phyloP scores from a whole-genome alignment of 2,329 filamentous ascomycete genomes.

The Xylaria sp. region DNA sequence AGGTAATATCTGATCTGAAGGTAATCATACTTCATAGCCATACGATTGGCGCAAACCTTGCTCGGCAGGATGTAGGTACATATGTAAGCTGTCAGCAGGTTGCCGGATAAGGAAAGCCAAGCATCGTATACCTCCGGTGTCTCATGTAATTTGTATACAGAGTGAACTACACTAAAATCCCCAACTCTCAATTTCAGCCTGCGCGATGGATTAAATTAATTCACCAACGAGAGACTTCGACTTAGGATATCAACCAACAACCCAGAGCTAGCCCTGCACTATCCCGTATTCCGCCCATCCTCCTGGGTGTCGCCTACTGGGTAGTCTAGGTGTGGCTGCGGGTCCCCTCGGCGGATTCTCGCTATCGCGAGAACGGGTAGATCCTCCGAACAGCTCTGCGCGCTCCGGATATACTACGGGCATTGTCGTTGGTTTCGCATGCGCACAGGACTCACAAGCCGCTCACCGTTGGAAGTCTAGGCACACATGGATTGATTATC shows the following conservation, averaged over 20 bases:
- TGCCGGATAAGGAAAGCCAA: constrained; percentile 8
- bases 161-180: neutral
- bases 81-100: constrained; percentile 14
- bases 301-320: neutral
- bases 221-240: neutral
- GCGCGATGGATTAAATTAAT: constrained; percentile 17
- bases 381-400: neutral
- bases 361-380: constrained; percentile 23
- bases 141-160: neutral
- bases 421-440: constrained; percentile 1
- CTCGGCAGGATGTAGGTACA: constrained; percentile 1
- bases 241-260: constrained; percentile 10
- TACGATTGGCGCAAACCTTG: constrained; percentile 12
- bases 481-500: constrained; percentile 1
- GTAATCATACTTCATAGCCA: constrained; percentile 21
- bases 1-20: neutral
- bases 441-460: neutral
- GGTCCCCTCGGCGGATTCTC: constrained; percentile 19
- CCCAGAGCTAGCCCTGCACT: constrained; percentile 1
- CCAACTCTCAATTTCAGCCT: constrained; percentile 4
- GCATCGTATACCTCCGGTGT: neutral
- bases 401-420: constrained; percentile 7
- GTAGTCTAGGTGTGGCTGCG: neutral
- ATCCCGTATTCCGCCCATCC: constrained; percentile 1
- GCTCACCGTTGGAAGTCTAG: constrained; percentile 7